Conservation (phyloP, 495 filamentous ascomycete species). For the Penicillium samsonianum region DNA sequence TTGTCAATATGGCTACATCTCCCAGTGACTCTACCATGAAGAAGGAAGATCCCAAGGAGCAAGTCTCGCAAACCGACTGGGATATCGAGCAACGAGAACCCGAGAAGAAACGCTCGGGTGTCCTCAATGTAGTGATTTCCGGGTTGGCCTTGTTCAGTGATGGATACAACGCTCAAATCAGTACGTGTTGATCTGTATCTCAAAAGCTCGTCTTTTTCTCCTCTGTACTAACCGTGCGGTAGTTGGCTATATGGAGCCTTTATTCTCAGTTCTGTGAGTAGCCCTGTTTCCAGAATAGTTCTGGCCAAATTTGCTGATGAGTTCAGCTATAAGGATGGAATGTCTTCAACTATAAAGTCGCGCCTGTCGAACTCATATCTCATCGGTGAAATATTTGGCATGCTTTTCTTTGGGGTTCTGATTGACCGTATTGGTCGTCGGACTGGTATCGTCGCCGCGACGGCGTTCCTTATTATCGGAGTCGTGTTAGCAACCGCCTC, state of each 20-base stretch:
- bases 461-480: conserved; percentile 31
- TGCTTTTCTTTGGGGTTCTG: conserved; percentile 37
- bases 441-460: conserved; percentile 31
- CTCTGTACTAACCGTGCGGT: neutral
- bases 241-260: conserved; percentile 46
- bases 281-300: neutral
- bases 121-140: conserved; percentile 38
- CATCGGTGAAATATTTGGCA: conserved; percentile 39
- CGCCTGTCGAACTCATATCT: conserved; percentile 38
- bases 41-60: conserved; percentile 15
- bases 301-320: neutral
- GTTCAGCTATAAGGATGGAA: conserved; percentile 31
- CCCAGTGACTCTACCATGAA: conserved; percentile 18
- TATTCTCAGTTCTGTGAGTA: conserved; percentile 40
- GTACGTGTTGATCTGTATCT: conserved; percentile 10
- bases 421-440: conserved; percentile 37
- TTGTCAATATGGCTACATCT: conserved; percentile 19
- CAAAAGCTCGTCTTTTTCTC: neutral
- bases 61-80: conserved; percentile 7
- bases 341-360: conserved; percentile 38
- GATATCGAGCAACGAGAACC: conserved; percentile 15
- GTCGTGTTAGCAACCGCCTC: conserved; percentile 34
- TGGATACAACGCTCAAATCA: conserved; percentile 48
- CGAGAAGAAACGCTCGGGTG: conserved; percentile 17
- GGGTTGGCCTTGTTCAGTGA: conserved; percentile 45